Conservation (phyloP, 2,329 filamentous ascomycete species). For the Aspergillus jensenii region DNA sequence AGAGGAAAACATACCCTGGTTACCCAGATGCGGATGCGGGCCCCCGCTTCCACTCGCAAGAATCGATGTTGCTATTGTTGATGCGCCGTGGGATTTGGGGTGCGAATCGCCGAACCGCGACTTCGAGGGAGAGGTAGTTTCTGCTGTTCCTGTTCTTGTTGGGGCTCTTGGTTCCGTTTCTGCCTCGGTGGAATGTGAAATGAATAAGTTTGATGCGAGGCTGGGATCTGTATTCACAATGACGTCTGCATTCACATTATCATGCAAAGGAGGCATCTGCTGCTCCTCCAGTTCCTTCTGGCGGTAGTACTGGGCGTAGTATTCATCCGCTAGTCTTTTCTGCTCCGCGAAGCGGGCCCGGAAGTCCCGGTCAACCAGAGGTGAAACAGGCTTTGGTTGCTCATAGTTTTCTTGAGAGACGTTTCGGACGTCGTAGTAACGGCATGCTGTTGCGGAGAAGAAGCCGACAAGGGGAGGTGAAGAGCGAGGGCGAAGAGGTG, state of each 20-base stretch:
- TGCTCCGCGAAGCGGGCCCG: conserved; percentile 38
- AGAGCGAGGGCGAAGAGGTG: conserved; percentile 5
- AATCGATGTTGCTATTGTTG: conserved; percentile 11
- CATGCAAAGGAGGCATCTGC: conserved; percentile 12
- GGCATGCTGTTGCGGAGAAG: conserved; percentile 14
- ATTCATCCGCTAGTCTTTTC: conserved; percentile 22
- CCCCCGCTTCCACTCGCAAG: neutral
- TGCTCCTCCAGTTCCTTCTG: neutral
- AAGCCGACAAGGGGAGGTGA: conserved; percentile 16
- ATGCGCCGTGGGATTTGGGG: neutral
- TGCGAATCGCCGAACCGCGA: conserved; percentile 8
- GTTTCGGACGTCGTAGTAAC: conserved; percentile 15
- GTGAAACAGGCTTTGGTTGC: conserved; percentile 11
- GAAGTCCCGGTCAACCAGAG: conserved; percentile 41
- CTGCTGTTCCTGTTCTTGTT: neutral
- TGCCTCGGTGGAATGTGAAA: neutral
- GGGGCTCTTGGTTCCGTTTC: neutral
- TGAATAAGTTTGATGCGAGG: neutral
- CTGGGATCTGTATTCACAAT: neutral
- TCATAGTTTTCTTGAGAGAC: conserved; percentile 20
- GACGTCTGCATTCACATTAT: neutral
- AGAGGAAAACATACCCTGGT: neutral
- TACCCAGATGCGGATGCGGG: neutral
- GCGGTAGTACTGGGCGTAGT: neutral
- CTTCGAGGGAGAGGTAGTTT: conserved; percentile 6